Evolutionary conservation across 257 asterid species (phyloP).

Genomic region (Fraxinus pennsylvanica): DNA sequence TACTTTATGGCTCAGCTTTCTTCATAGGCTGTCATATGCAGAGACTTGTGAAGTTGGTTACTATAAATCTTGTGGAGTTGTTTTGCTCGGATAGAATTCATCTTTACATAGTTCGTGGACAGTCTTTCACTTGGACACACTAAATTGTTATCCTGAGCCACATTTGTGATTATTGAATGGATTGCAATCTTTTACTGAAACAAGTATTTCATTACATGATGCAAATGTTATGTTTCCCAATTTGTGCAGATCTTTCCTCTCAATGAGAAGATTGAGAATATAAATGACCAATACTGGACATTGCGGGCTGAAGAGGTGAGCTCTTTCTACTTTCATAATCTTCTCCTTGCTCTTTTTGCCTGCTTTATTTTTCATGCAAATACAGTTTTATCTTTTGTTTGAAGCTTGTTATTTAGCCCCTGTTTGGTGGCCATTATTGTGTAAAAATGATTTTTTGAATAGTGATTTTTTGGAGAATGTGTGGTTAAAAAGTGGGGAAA

Average conservation of each 20-base stretch:
- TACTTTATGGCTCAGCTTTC: neutral
- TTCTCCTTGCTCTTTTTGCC: constrained; percentile 29
- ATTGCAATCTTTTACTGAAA: neutral
- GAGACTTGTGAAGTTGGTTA: neutral
- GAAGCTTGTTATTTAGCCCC: neutral
- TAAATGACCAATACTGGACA: constrained; percentile 63
- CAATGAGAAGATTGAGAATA: constrained; percentile 55
- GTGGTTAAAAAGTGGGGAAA: no score
- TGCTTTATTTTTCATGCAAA: neutral
- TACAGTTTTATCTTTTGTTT: neutral
- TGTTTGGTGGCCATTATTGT: no score
- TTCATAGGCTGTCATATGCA: neutral
- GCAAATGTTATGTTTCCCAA: neutral
- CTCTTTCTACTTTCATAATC: neutral
- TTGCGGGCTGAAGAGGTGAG: constrained; percentile 65
- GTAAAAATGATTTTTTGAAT: no score
- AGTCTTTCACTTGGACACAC: neutral
- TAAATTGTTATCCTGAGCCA: neutral
- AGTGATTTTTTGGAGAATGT: no score
- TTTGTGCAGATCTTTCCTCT: constrained; percentile 57
- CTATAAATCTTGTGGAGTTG: neutral
- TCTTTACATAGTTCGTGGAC: neutral
- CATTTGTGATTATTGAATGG: neutral
- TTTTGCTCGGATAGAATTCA: neutral
- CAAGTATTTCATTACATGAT: neutral